Evolutionary conservation across 495 filamentous ascomycete species (phyloP).

Genomic region (Penicilliopsis zonata): DNA sequence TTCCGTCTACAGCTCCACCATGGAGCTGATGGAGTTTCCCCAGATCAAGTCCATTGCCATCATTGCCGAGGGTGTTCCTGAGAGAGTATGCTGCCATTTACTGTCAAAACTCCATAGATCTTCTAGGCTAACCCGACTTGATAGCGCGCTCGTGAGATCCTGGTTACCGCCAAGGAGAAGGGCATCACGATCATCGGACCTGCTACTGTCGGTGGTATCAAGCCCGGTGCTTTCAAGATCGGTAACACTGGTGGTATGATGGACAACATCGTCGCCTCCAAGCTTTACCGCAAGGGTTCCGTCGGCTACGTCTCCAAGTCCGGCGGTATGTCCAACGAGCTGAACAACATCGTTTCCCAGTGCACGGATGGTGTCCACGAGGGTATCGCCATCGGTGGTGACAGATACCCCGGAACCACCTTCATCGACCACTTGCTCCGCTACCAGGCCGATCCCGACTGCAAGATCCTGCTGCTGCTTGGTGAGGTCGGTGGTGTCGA

Average conservation of each 20-base stretch:
- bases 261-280: constrained; percentile 99
- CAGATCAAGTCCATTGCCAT: constrained; percentile 98
- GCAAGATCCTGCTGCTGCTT: constrained; percentile 91
- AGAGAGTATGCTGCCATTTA: constrained; percentile 51
- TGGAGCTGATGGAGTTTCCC: constrained; percentile 95
- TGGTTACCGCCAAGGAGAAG: constrained; percentile 92
- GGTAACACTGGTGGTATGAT: constrained; percentile 99
- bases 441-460: constrained; percentile 89
- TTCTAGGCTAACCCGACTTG: constrained; percentile 13
- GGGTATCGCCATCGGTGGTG: constrained; percentile 98
- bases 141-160: constrained; percentile 90
- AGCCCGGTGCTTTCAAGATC: constrained; percentile 98
- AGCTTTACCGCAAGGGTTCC: constrained; percentile 97
- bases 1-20: constrained; percentile 92
- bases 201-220: constrained; percentile 97
- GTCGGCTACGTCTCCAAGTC: constrained; percentile 99
- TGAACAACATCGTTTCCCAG: constrained; percentile 98
- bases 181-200: constrained; percentile 98
- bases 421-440: constrained; percentile 97
- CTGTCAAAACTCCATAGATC: constrained; percentile 1
- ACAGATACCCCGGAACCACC: constrained; percentile 95
- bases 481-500: constrained; percentile 99
- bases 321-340: constrained; percentile 99
- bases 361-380: constrained; percentile 96
- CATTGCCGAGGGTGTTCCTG: constrained; percentile 97